These are phyloP conservation scores for Wickerhamomyces strasburgensis DNA, from an alignment of 805 yeast species.

Conservation along the genomic window DNA sequence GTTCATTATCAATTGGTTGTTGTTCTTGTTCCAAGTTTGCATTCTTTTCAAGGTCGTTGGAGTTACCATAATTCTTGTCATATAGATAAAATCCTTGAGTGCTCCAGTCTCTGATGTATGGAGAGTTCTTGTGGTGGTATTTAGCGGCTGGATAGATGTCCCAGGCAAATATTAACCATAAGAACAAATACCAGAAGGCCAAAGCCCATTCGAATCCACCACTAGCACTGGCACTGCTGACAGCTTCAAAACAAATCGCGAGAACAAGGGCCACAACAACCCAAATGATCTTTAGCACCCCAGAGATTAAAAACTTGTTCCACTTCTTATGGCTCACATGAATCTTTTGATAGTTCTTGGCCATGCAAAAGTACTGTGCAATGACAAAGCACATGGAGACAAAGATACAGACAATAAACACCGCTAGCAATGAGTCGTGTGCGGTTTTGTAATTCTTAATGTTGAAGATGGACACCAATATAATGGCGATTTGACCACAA, in stretches of 20 bases:
- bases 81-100: conserved; percentile 21
- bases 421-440: conserved; percentile 63
- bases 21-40: too few species aligned
- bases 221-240: conserved; percentile 28
- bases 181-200: conserved; percentile 78
- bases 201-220: conserved; percentile 74
- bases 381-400: conserved; percentile 42
- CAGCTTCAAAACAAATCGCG: conserved; percentile 64
- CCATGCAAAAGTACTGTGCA: conserved; percentile 43
- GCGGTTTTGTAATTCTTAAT: conserved; percentile 50
- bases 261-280: conserved; percentile 55
- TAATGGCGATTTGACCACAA: conserved; percentile 66
- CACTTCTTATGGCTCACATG: conserved; percentile 30
- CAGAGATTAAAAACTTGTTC: conserved; percentile 44
- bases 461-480: conserved; percentile 70
- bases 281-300: conserved; percentile 59
- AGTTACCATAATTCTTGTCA: conserved; percentile 16
- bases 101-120: conserved; percentile 22
- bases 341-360: conserved; percentile 35
- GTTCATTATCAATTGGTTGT: not conserved
- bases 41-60: conserved; percentile 4
- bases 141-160: conserved; percentile 68
- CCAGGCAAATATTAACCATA: conserved; percentile 55
- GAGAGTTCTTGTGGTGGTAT: conserved; percentile 21
- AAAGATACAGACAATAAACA: conserved; percentile 67